These are phyloP conservation scores for Fabrea salina DNA, from an alignment of 169 alveolate species.

Conservation along the genomic window DNA sequence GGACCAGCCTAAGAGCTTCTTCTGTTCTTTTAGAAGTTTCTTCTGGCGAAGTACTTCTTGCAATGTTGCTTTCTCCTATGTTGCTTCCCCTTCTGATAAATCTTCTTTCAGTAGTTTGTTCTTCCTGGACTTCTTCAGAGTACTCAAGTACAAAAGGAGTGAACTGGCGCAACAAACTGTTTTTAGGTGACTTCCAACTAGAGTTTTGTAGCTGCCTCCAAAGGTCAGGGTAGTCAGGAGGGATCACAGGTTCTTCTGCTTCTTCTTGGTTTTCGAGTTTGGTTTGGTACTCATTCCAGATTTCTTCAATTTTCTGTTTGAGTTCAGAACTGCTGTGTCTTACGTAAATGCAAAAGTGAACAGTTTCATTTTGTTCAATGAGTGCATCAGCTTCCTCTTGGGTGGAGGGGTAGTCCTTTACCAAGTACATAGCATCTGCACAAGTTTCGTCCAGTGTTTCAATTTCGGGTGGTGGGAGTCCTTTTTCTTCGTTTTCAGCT, in stretches of 20 bases:
- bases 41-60: background rate
- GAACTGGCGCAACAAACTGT: background rate
- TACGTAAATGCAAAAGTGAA: background rate
- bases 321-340: background rate
- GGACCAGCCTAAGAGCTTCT: background rate
- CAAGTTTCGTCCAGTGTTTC: background rate
- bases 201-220: conserved; percentile 16
- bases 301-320: background rate
- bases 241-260: background rate
- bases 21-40: conserved; percentile 1
- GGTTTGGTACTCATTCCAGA: background rate
- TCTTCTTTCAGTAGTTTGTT: background rate
- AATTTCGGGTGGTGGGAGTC: background rate
- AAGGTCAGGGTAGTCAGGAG: background rate
- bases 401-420: background rate
- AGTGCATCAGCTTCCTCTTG: conserved; percentile 23
- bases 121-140: conserved; percentile 2
- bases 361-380: background rate
- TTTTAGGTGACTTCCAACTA: background rate
- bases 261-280: background rate
- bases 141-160: background rate
- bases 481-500: conserved; percentile 5
- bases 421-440: background rate
- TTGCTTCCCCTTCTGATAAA: background rate
- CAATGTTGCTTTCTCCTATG: background rate